These are phyloP conservation scores for Penicillium sp. DNA, from an alignment of 2,329 filamentous ascomycete genomes.

Conservation along the genomic window DNA sequence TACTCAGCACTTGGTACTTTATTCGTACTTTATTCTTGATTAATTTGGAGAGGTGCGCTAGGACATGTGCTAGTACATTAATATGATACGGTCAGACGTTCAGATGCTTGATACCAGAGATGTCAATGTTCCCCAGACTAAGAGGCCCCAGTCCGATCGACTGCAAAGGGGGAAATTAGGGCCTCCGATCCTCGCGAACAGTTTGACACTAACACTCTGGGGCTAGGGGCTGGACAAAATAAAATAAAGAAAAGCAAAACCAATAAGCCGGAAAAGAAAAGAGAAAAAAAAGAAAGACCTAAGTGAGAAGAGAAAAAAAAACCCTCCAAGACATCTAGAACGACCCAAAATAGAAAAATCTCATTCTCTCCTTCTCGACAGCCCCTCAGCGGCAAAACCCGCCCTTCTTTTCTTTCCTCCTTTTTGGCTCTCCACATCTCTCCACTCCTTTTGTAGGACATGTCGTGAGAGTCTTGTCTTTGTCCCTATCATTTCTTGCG, in stretches of 20 bases:
- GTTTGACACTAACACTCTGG: no score
- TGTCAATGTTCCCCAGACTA: neutral
- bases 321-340: constrained; percentile 4
- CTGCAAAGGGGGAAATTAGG: neutral
- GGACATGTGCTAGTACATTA: neutral
- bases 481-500: constrained; percentile 3
- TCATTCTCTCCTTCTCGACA: constrained; percentile 1
- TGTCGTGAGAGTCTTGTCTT: constrained; percentile 15
- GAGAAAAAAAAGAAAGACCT: neutral
- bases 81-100: neutral
- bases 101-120: neutral
- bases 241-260: neutral
- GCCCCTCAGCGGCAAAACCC: constrained; percentile 22
- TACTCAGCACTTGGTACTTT: neutral
- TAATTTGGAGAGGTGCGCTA: no score
- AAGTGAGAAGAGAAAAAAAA: neutral
- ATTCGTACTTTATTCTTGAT: neutral
- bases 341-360: constrained; percentile 15
- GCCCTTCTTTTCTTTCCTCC: constrained; percentile 14
- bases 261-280: neutral
- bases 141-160: constrained; percentile 6
- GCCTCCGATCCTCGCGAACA: no score
- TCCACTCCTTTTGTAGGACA: constrained; percentile 20
- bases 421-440: constrained; percentile 16
- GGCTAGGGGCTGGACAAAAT: neutral